Conservation (phyloP, 805 yeast genomes). For the Schwanniomyces vanrijiae region DNA sequence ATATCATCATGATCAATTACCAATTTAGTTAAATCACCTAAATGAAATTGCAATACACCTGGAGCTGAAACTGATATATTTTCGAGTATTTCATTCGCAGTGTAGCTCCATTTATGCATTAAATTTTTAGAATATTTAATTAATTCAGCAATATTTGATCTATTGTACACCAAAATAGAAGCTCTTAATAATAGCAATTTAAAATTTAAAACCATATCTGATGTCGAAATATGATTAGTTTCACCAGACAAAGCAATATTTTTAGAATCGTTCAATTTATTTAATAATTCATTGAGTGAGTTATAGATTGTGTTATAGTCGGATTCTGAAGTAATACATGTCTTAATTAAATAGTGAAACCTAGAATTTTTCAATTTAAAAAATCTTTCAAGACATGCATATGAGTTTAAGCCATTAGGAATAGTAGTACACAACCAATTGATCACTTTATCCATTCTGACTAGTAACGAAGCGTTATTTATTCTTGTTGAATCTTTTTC, state of each 20-base stretch:
- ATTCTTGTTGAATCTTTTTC: constrained; percentile 16
- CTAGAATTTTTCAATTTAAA: constrained; percentile 58
- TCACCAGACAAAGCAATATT: constrained; percentile 37
- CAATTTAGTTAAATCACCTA: constrained; percentile 46
- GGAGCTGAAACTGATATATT: constrained; percentile 63
- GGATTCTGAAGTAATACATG: constrained; percentile 55
- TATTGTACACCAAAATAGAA: constrained; percentile 61
- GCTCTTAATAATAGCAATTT: constrained; percentile 62
- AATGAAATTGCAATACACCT: constrained; percentile 59
- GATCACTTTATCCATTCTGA: constrained; percentile 53
- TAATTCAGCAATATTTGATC: constrained; percentile 58
- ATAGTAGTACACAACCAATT: constrained; percentile 61
- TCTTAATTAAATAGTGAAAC: constrained; percentile 52
- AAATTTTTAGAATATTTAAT: constrained; percentile 45
- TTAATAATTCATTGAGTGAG: constrained; percentile 62
- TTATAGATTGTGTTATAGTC: constrained; percentile 60
- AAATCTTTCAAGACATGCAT: constrained; percentile 52
- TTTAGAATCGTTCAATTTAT: constrained; percentile 54
- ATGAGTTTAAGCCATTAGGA: constrained; percentile 52
- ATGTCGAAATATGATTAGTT: constrained; percentile 35
- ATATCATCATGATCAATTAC: constrained; percentile 16
- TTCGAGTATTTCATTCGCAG: constrained; percentile 56
- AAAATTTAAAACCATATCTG: constrained; percentile 52
- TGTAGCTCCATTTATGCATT: constrained; percentile 21
- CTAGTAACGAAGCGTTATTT: constrained; percentile 16